Conservation (phyloP, 1,284 basidiomycete genomes). For the Pascua sp. region DNA sequence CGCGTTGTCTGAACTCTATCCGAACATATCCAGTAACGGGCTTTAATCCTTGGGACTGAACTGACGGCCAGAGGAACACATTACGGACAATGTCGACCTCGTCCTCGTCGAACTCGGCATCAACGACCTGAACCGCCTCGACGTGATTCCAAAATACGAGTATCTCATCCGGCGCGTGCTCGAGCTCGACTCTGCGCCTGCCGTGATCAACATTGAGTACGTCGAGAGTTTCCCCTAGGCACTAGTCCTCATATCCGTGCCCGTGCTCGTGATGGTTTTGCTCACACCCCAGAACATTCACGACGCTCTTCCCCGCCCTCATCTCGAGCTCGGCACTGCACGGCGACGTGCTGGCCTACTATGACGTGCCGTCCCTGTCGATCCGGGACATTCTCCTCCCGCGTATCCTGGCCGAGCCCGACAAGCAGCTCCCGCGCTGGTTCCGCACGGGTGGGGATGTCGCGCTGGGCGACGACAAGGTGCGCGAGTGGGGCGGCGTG, state of each 20-base stretch:
- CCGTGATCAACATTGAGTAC: conserved; percentile 45
- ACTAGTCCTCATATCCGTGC: not conserved
- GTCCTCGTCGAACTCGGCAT: conserved; percentile 46
- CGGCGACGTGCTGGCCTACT: conserved; percentile 42
- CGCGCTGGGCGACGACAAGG: conserved; percentile 37
- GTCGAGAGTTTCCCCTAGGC: conserved; percentile 9
- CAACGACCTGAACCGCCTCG: conserved; percentile 40
- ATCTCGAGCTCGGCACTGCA: conserved; percentile 41
- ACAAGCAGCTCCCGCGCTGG: conserved; percentile 40
- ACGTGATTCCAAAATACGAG: conserved; percentile 39
- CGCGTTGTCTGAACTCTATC: conserved; percentile 43
- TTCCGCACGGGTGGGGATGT: conserved; percentile 41
- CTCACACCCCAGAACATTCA: conserved; percentile 37
- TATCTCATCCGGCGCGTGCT: conserved; percentile 37
- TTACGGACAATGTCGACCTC: conserved; percentile 34
- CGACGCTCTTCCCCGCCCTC: conserved; percentile 42
- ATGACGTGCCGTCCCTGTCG: conserved; percentile 44
- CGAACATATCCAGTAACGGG: conserved; percentile 5
- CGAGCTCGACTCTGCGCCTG: conserved; percentile 38
- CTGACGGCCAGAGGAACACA: conserved; percentile 40
- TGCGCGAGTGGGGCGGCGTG: conserved; percentile 36
- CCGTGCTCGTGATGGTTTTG: not conserved
- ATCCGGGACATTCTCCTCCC: conserved; percentile 44
- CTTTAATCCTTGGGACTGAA: too few species aligned
- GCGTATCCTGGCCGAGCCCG: conserved; percentile 37